A percentile compares a stretch with the other conserved stretches of the same genome.
Evolutionary conservation across 768 basidiomycete species (phyloP).

Genomic region (Mycena galopus): DNA sequence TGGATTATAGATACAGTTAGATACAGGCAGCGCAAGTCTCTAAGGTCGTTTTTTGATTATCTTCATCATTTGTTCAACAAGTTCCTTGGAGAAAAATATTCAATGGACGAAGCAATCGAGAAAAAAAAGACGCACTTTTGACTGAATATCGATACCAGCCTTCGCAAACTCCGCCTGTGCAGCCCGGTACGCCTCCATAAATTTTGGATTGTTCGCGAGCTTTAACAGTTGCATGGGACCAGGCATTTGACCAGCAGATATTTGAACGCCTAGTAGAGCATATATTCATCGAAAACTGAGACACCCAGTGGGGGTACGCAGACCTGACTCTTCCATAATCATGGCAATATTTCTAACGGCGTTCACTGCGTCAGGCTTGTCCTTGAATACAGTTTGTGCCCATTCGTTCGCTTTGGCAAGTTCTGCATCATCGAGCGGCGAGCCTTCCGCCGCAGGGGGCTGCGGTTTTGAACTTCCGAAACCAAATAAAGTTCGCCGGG

Average conservation of each 20-base stretch:
- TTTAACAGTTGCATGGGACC: slow-evolving; percentile 63
- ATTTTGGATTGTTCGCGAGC: slow-evolving; percentile 65
- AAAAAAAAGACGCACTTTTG: slow-evolving; percentile 57
- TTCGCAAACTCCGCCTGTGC: slow-evolving; percentile 66
- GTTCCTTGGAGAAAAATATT: slow-evolving; percentile 52
- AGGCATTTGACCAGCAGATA: slow-evolving; percentile 34
- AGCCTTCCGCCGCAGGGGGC: not conserved
- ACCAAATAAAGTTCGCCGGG: slow-evolving; percentile 23
- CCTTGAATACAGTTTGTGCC: slow-evolving; percentile 20
- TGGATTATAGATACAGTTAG: not conserved
- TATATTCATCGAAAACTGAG: not conserved
- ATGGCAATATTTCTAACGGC: slow-evolving; percentile 26
- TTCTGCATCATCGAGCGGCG: slow-evolving; percentile 10
- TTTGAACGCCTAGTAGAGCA: slow-evolving; percentile 22
- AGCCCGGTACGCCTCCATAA: slow-evolving; percentile 60
- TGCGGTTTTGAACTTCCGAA: slow-evolving; percentile 17
- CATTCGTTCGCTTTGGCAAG: slow-evolving; percentile 13
- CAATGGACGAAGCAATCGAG: not conserved
- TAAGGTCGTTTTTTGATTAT: slow-evolving; percentile 39
- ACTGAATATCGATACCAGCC: slow-evolving; percentile 70
- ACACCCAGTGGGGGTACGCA: not conserved
- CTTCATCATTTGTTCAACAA: slow-evolving; percentile 58
- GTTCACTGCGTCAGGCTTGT: slow-evolving; percentile 32
- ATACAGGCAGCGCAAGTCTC: too few species aligned
- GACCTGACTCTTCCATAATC: slow-evolving; percentile 32